Evolutionary conservation across 2,329 filamentous ascomycete species (phyloP).

Genomic region (Diplodia mutila): DNA sequence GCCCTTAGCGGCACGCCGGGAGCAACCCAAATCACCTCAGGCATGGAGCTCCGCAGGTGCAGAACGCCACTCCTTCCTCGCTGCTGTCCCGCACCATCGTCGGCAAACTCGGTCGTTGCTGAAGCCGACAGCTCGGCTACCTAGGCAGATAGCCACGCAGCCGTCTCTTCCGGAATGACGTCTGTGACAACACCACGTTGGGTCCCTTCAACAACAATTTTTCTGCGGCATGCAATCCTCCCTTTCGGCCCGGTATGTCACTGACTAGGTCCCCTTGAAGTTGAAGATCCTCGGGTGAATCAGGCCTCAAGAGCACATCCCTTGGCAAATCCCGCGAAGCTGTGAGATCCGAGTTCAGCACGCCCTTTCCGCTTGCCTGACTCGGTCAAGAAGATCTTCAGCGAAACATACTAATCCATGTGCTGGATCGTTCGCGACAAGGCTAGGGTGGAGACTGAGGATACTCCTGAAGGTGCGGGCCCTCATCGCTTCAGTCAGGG

Average conservation of each 20-base stretch:
- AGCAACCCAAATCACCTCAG: neutral
- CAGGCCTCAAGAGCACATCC: neutral
- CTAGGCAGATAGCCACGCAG: neutral
- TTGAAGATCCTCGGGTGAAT: constrained; percentile 3
- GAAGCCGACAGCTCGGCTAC: neutral
- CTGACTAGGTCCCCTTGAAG: neutral
- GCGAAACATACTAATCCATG: neutral
- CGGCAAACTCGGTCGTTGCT: neutral
- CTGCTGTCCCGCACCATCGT: neutral
- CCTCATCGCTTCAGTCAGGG: neutral
- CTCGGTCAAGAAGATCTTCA: constrained; percentile 15
- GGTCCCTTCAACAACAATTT: neutral
- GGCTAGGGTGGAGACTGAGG: neutral
- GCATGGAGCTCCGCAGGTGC: neutral
- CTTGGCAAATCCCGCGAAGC: neutral
- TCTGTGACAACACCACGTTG: neutral
- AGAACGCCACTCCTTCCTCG: neutral
- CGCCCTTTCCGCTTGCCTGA: constrained; percentile 11
- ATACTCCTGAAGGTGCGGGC: neutral
- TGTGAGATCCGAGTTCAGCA: neutral
- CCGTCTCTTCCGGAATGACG: neutral
- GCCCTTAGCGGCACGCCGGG: neutral
- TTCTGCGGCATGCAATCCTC: neutral
- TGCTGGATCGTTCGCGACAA: neutral
- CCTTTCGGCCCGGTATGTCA: constrained; percentile 2